Evolutionary conservation across 2,329 filamentous ascomycete species (phyloP).

Genomic region (Alternaria triticina): DNA sequence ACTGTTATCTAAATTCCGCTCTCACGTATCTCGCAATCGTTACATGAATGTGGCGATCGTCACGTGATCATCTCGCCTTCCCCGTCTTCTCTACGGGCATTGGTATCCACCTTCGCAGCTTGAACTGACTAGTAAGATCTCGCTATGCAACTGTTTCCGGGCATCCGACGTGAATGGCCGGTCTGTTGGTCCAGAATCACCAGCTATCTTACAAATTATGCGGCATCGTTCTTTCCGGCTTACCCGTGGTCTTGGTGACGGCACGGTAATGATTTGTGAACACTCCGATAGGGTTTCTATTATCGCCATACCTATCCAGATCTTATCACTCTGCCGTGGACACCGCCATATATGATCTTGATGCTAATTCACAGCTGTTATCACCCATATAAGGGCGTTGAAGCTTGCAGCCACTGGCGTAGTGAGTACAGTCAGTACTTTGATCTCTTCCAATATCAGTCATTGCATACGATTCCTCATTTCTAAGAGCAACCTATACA

Average conservation of each 20-base stretch:
- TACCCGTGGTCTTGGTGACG: neutral
- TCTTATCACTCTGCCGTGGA: fast-evolving
- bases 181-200: too few relatives aligned
- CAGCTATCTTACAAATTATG: neutral
- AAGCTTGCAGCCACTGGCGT: neutral
- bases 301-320: neutral
- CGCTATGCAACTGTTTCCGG: neutral
- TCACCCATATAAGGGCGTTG: too few relatives aligned
- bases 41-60: too few relatives aligned
- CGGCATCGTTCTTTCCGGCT: neutral
- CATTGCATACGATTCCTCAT: neutral
- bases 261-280: neutral
- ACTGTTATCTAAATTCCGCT: too few relatives aligned
- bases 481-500: neutral
- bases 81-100: too few relatives aligned
- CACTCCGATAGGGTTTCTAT: neutral
- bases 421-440: neutral
- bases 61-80: too few relatives aligned
- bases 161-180: fast-evolving
- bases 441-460: neutral
- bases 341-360: neutral
- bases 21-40: too few relatives aligned
- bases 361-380: too few relatives aligned
- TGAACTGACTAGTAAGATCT: too few relatives aligned
- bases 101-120: too few relatives aligned